Evolutionary conservation across 1,284 basidiomycete species (phyloP), one percentile per base, ranked within the genome.

Genomic region (Tilletia caries): DNA sequence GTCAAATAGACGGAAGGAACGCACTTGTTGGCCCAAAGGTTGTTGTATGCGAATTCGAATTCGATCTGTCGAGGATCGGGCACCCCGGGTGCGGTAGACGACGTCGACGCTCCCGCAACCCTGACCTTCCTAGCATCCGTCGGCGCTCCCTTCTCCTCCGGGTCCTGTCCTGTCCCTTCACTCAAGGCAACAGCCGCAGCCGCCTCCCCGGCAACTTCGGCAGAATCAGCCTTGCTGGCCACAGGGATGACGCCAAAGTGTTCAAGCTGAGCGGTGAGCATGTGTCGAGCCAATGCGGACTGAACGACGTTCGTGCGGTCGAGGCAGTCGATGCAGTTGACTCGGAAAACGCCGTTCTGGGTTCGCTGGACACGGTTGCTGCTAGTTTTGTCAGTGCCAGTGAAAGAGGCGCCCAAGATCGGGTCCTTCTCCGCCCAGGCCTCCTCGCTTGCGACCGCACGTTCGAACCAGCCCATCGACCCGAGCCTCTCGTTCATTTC

Each of bases 291-390:
- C 77, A 97, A 91, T 0, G 95, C 94, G 27, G 92, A 95, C 46
- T 75, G 74, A 70, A 93, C 90, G 44, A 93, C 94, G 81, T 96
- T 97, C 25, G 94, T 97, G 65, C 94, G 87, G 50, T 79, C 82
- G 77, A 86, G 78, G 73, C 93, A 95, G 82, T 98, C 95, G 69
- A 97, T 94, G 81, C 95, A 98, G 79, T 95, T 95, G 25, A 90
- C 87, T 23, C 94, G 88, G 83, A 91, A 94, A 1, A 91, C 89
- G 1, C 92, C 92, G 65, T 89, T 89, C 83, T 97, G 95, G 74
- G 89, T 88, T 3, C 91, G 91, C 83, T 62, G 94, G 87, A 10
- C 90, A 86, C 25, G 86, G 86, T 46, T 89, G 86, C 71, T 10
- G 3, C 18, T 8, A 43, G 6, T 18, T 62, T 41, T 41, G 37